Evolutionary conservation across 2,329 filamentous ascomycete genomes (phyloP).

Genomic region (Aspergillus spinulosporus): DNA sequence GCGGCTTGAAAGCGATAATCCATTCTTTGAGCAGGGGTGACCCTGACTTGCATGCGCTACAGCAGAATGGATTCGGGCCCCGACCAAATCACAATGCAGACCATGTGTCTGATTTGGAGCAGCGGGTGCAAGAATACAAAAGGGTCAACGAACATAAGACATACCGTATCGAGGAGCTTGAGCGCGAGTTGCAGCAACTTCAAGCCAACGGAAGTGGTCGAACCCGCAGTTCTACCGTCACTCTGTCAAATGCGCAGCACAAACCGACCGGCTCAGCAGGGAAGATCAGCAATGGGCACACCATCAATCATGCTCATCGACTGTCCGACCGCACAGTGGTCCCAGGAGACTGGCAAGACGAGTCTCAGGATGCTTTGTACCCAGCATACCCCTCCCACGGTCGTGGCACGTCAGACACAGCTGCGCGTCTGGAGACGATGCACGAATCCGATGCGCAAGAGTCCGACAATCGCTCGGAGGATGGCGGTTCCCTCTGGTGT

Average conservation of each 20-base stretch:
- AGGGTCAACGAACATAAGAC: constrained; percentile 70
- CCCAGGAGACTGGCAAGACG: constrained; percentile 43
- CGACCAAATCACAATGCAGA: constrained; percentile 51
- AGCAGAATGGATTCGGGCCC: constrained; percentile 30
- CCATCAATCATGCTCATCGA: constrained; percentile 38
- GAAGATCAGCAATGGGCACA: constrained; percentile 28
- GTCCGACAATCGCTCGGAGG: constrained; percentile 61
- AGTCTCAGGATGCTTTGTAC: constrained; percentile 27
- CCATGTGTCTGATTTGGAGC: constrained; percentile 67
- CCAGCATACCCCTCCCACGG: constrained; percentile 29
- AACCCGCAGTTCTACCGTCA: constrained; percentile 40
- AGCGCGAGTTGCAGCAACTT: constrained; percentile 67
- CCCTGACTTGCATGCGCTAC: constrained; percentile 29
- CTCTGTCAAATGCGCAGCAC: constrained; percentile 35
- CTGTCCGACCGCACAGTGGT: constrained; percentile 47
- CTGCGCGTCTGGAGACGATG: constrained; percentile 41
- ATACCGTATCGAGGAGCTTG: constrained; percentile 77
- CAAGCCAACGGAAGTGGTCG: constrained; percentile 32
- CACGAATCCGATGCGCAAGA: constrained; percentile 44
- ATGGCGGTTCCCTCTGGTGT: constrained; percentile 78
- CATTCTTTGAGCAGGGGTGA: constrained; percentile 80
- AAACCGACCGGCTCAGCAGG: constrained; percentile 32
- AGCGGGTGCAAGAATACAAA: constrained; percentile 77
- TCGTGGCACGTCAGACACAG: constrained; percentile 29
- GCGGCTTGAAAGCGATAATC: constrained; percentile 95